Conservation (phyloP, 768 basidiomycete species). For the Naganishia vaughanmartiniae region DNA sequence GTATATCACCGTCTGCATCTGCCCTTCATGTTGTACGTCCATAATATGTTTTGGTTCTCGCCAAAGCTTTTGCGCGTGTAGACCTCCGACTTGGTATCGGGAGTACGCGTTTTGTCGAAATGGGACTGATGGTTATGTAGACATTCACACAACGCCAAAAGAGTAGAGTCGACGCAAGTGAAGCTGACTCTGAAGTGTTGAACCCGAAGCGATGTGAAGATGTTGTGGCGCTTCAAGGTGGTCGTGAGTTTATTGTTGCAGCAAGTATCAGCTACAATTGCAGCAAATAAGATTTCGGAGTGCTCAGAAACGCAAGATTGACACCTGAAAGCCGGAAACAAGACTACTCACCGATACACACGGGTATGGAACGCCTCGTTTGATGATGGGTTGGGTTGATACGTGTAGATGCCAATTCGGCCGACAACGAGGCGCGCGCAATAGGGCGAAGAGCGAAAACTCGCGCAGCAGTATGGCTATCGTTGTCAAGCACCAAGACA, state of each 20-base stretch:
- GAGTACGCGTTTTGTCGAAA: not conserved
- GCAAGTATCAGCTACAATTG: not conserved
- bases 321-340: not conserved
- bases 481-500: not conserved
- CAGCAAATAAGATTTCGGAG: not conserved
- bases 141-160: conserved; percentile 6
- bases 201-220: not conserved
- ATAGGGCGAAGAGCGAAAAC: not conserved
- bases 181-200: not conserved
- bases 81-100: not conserved
- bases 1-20: conserved; percentile 17
- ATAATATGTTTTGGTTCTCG: not conserved
- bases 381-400: not conserved
- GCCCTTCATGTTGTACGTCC: conserved; percentile 8
- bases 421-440: not conserved
- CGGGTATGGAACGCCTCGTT: not conserved
- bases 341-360: not conserved
- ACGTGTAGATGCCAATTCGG: not conserved
- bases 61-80: not conserved
- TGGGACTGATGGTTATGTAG: not conserved
- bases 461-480: not conserved
- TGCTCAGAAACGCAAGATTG: not conserved
- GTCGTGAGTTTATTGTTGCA: not conserved
- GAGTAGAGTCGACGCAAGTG: not conserved
- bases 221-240: not conserved